A percentile compares a stretch with the other conserved stretches of the same genome.
These are phyloP conservation scores for Sporobolomyces pararoseus DNA, from an alignment of 768 basidiomycete genomes.

Conservation along the genomic window DNA sequence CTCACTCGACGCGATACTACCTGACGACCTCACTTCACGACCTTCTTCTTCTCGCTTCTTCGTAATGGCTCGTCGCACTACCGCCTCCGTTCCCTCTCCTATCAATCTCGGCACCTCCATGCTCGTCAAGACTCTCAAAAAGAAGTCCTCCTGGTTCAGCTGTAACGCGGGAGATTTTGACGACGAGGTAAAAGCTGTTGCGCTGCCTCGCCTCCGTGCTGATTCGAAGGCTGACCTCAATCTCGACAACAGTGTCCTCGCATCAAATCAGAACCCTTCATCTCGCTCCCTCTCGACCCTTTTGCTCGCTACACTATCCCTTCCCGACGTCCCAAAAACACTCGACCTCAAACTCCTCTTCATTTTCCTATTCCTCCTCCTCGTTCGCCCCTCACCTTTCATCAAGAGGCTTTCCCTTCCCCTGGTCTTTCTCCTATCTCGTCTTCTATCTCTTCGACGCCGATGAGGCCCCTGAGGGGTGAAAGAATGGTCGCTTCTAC, in stretches of 20 bases:
- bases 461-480: not conserved
- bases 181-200: conserved; percentile 6
- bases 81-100: not conserved
- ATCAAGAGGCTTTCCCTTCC: not conserved
- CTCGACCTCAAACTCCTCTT: not conserved
- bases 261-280: not conserved
- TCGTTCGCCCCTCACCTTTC: not conserved
- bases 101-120: not conserved
- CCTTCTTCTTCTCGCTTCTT: not conserved
- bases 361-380: conserved; percentile 3
- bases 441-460: no score
- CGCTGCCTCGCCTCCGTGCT: not conserved
- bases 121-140: conserved; percentile 1
- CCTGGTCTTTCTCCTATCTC: no score
- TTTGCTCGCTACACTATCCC: not conserved
- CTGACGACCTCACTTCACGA: no score
- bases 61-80: not conserved
- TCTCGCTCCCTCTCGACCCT: conserved; percentile 2
- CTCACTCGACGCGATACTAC: no score
- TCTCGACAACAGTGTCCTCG: not conserved
- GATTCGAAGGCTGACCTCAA: not conserved
- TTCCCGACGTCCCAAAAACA: not conserved
- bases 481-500: not conserved
- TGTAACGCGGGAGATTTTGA: not conserved
- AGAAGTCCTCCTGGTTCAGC: conserved; percentile 1